These are phyloP conservation scores for Excoecaria cochinchinensis DNA, from an alignment of 345 rosid species.

Conservation along the genomic window DNA sequence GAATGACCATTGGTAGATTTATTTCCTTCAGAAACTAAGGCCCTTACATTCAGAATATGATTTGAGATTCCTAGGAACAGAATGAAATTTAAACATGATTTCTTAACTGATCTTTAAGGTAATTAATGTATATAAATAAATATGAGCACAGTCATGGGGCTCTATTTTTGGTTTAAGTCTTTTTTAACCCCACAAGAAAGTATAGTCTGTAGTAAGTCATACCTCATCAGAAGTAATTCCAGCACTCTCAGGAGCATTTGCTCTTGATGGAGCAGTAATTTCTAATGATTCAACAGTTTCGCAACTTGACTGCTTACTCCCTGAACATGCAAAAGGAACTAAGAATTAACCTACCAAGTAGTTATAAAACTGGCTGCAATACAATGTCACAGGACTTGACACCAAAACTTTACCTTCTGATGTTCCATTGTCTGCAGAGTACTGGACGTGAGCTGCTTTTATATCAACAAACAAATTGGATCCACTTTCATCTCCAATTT, in stretches of 20 bases:
- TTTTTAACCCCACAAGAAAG: not conserved
- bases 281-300: constrained; percentile 11
- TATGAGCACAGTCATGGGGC: not conserved
- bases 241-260: not conserved
- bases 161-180: not conserved
- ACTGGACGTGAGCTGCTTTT: constrained; percentile 9
- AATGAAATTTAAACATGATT: too few species aligned
- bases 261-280: constrained; percentile 19
- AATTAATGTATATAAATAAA: not conserved
- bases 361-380: not conserved
- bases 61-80: not conserved
- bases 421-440: constrained; percentile 7
- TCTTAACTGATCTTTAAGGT: not conserved
- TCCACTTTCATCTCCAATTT: constrained; percentile 22
- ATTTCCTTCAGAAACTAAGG: not conserved
- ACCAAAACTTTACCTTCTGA: constrained; percentile 23
- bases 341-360: not conserved
- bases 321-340: constrained; percentile 14
- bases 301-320: constrained; percentile 19
- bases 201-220: constrained; percentile 1
- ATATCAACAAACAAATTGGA: constrained; percentile 15
- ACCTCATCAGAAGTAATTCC: constrained; percentile 30
- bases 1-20: not conserved
- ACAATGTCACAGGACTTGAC: not conserved
- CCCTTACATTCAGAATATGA: not conserved